These are phyloP conservation scores for Geranium rotundifolium DNA, from an alignment of 345 rosid species.

Conservation along the genomic window DNA sequence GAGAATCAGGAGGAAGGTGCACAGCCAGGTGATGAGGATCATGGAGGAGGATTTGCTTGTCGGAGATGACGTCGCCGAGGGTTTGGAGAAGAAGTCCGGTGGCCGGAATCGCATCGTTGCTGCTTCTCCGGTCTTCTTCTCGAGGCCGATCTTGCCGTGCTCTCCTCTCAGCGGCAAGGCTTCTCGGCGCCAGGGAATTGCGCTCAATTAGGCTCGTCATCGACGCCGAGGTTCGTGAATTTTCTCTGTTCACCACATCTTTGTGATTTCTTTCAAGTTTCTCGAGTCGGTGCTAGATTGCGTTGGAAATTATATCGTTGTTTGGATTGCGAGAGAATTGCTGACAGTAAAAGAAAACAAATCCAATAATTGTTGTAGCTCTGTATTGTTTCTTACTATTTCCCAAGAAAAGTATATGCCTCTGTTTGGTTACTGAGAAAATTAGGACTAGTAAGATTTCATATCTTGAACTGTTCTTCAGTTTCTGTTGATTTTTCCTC, in stretches of 20 bases:
- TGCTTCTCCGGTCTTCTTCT: background rate
- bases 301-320: too few relatives aligned
- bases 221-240: background rate
- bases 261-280: too few relatives aligned
- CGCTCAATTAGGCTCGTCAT: background rate
- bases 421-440: too few relatives aligned
- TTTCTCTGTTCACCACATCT: background rate
- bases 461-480: too few relatives aligned
- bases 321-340: too few relatives aligned
- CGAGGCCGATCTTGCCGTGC: background rate
- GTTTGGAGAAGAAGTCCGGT: background rate
- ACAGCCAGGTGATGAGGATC: constrained; percentile 60
- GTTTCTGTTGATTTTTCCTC: too few relatives aligned
- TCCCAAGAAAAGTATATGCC: too few relatives aligned
- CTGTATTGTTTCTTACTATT: too few relatives aligned
- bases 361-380: too few relatives aligned
- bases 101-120: background rate
- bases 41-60: constrained; percentile 58
- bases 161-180: background rate
- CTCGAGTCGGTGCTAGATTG: too few relatives aligned
- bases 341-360: too few relatives aligned
- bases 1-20: constrained; percentile 22
- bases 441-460: too few relatives aligned
- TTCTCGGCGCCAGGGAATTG: background rate
- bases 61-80: constrained; percentile 32